Percentiles rank a stretch among this genome's conserved stretches.
These are phyloP conservation scores for Dictyostelium capitatum DNA, from an alignment of 78 protist genomes.

Conservation along the genomic window DNA sequence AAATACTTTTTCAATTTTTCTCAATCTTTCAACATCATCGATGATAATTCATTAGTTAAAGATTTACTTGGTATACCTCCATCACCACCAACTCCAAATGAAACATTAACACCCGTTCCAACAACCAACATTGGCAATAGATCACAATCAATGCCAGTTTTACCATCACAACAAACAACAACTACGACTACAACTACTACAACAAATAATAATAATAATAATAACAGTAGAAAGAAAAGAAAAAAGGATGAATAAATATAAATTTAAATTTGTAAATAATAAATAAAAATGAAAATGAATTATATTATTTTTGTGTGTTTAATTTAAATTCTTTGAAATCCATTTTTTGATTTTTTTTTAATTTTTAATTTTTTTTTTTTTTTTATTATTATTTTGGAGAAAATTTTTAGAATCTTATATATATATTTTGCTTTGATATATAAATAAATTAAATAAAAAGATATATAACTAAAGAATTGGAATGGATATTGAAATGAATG, in stretches of 20 bases:
- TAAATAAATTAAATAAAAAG: too few species aligned
- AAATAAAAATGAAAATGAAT: too few species aligned
- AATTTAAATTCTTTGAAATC: not conserved
- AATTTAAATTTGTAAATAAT: too few species aligned
- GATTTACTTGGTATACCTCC: not conserved
- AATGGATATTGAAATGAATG: conserved; percentile 18
- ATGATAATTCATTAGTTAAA: conserved; percentile 66
- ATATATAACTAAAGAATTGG: not conserved
- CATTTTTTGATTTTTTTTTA: not conserved
- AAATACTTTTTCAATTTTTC: conserved; percentile 89
- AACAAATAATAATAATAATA: not conserved
- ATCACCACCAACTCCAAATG: not conserved
- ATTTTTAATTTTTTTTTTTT: not conserved
- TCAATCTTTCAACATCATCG: conserved; percentile 91
- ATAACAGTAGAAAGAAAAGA: conserved; percentile 11
- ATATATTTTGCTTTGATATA: too few species aligned
- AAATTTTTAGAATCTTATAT: not conserved
- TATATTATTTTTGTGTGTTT: not conserved
- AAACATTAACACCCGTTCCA: not conserved
- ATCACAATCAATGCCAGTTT: not conserved
- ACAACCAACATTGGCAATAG: not conserved
- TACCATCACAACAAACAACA: not conserved
- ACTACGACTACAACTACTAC: not conserved
- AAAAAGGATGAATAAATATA: not conserved
- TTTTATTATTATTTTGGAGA: not conserved